Evolutionary conservation across 805 yeast genomes (phyloP).

Genomic region (Metschnikowia bowlesiae): DNA sequence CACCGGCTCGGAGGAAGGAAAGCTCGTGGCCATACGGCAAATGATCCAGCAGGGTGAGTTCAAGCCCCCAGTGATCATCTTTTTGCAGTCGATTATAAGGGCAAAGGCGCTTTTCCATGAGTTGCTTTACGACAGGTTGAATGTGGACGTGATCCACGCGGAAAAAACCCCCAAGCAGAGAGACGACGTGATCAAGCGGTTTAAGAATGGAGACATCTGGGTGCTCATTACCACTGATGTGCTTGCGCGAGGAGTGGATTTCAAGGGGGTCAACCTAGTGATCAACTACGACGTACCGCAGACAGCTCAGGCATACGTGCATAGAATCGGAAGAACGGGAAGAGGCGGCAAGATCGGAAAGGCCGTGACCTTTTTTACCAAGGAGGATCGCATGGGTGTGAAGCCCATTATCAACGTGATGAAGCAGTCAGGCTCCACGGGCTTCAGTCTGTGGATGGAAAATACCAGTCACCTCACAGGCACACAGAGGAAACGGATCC

Average conservation of each 20-base stretch:
- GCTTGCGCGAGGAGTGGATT: slow-evolving; percentile 93
- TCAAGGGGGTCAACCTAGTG: slow-evolving; percentile 90
- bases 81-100: slow-evolving; percentile 85
- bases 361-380: slow-evolving; percentile 91
- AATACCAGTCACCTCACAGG: slow-evolving; percentile 60
- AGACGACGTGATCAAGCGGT: slow-evolving; percentile 75
- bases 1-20: slow-evolving; percentile 96
- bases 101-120: slow-evolving; percentile 96
- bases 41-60: slow-evolving; percentile 79
- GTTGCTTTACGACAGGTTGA: slow-evolving; percentile 81
- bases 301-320: slow-evolving; percentile 91
- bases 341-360: slow-evolving; percentile 85
- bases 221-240: slow-evolving; percentile 96
- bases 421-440: slow-evolving; percentile 82
- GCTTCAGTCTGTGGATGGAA: slow-evolving; percentile 78
- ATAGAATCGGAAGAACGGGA: slow-evolving; percentile 98
- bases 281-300: slow-evolving; percentile 96
- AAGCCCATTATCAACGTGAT: slow-evolving; percentile 89
- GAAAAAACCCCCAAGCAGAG: slow-evolving; percentile 89
- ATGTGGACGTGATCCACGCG: slow-evolving; percentile 94
- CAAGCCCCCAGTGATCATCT: slow-evolving; percentile 88
- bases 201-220: slow-evolving; percentile 91
- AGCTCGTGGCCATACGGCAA: slow-evolving; percentile 84
- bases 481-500: slow-evolving; percentile 57
- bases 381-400: slow-evolving; percentile 72